These are phyloP conservation scores for Danielozyma ontarioensis DNA, from an alignment of 805 yeast species.

Conservation along the genomic window DNA sequence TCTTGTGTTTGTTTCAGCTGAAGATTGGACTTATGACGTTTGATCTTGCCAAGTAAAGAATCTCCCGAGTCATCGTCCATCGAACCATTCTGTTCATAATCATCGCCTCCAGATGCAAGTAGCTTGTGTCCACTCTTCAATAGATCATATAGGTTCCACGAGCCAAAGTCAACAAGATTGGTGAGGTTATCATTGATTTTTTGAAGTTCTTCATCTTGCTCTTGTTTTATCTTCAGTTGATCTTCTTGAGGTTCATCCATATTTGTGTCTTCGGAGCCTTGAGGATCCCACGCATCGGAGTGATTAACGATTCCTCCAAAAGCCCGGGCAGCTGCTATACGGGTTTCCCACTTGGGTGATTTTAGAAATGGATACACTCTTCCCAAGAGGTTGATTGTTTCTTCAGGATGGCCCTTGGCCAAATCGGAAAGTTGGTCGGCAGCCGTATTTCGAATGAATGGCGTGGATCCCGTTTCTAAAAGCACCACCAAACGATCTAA, in stretches of 20 bases:
- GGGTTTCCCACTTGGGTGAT: slow-evolving; percentile 89
- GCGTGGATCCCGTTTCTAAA: slow-evolving; percentile 92
- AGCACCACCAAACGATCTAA: slow-evolving; percentile 53
- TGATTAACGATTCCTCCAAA: slow-evolving; percentile 87
- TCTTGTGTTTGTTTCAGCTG: slow-evolving; percentile 14
- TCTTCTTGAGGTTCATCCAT: slow-evolving; percentile 20
- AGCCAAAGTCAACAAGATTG: slow-evolving; percentile 42
- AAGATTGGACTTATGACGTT: slow-evolving; percentile 44
- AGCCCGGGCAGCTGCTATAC: slow-evolving; percentile 92
- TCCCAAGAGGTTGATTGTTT: slow-evolving; percentile 72
- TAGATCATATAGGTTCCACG: slow-evolving; percentile 46
- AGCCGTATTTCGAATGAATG: slow-evolving; percentile 89
- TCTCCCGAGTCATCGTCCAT: slow-evolving; percentile 27
- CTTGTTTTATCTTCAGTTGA: slow-evolving; percentile 28
- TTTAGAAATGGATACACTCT: slow-evolving; percentile 87
- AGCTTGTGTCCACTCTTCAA: slow-evolving; percentile 49
- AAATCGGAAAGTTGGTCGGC: slow-evolving; percentile 95
- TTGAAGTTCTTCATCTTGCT: slow-evolving; percentile 38
- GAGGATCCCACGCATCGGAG: slow-evolving; percentile 83
- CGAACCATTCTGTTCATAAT: slow-evolving; percentile 15
- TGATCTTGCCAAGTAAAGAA: slow-evolving; percentile 43
- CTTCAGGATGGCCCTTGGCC: slow-evolving; percentile 94
- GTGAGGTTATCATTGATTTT: slow-evolving; percentile 36
- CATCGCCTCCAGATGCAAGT: slow-evolving; percentile 58
- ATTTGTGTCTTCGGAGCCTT: slow-evolving; percentile 33